phyloP scores from a whole-genome alignment of 2,329 filamentous ascomycete species.

The Phialophora tarda region DNA sequence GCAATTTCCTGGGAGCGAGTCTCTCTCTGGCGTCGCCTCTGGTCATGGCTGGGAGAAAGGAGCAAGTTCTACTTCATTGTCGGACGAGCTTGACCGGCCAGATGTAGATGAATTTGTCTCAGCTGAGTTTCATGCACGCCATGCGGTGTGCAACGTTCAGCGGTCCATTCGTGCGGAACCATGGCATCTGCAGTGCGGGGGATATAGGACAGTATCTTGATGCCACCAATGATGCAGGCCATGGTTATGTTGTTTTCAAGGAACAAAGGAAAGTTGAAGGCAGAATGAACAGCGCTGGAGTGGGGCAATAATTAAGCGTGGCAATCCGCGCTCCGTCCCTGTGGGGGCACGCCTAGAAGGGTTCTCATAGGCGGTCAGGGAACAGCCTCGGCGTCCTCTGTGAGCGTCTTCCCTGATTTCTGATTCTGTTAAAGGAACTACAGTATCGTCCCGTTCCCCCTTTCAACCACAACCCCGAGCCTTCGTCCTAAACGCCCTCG shows the following conservation, averaged over 20 bases:
- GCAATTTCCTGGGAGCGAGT: not conserved
- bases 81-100: not conserved
- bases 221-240: not conserved
- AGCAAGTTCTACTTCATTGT: not conserved
- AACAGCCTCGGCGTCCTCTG: not conserved
- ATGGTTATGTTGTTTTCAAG: not conserved
- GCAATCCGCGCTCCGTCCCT: not conserved
- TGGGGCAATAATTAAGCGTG: not conserved
- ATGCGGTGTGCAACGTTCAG: not conserved
- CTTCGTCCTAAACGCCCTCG: conserved; percentile 15
- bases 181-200: not conserved
- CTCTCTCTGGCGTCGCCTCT: not conserved
- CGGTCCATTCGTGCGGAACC: not conserved
- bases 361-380: not conserved
- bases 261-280: not conserved
- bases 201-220: not conserved
- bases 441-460: too few relatives aligned
- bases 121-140: not conserved
- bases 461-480: not conserved
- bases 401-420: too few relatives aligned
- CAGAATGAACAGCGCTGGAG: not conserved
- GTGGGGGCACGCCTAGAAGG: not conserved
- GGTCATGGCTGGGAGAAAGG: not conserved
- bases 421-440: too few relatives aligned
- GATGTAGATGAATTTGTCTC: not conserved